A percentile compares a stretch with the other conserved stretches of the same genome.
Evolutionary conservation across 495 filamentous ascomycete species (phyloP).

Genomic region (Penicillium cataractarum): DNA sequence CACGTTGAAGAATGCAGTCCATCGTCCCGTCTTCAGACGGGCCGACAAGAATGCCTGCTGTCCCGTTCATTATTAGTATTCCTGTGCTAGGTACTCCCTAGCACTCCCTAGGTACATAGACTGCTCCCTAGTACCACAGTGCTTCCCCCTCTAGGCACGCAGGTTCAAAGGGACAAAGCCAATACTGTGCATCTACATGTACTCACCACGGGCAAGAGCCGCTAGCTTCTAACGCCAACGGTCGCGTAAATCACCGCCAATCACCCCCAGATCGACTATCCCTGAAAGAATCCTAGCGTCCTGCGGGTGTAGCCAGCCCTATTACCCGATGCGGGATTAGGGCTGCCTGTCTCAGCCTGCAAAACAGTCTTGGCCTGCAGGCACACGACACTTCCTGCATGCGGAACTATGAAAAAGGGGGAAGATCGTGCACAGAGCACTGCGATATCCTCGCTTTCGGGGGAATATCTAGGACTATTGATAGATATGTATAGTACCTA

Average conservation of each 20-base stretch:
- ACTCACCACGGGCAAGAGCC: not conserved
- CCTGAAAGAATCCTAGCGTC: slow-evolving; percentile 4
- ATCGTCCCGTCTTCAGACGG: not conserved
- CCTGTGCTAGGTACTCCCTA: not conserved
- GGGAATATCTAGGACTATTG: not conserved
- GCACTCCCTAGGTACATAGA: not conserved
- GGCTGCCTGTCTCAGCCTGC: slow-evolving; percentile 18
- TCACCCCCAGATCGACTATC: slow-evolving; percentile 9
- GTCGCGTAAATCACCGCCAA: not conserved
- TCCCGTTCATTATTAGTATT: not conserved
- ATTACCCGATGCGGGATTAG: slow-evolving; percentile 33
- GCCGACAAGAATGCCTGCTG: not conserved
- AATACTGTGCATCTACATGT: no score
- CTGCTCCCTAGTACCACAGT: not conserved
- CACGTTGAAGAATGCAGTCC: slow-evolving; percentile 8
- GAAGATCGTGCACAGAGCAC: slow-evolving; percentile 1
- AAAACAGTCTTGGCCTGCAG: slow-evolving; percentile 8
- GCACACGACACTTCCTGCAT: slow-evolving; percentile 23
- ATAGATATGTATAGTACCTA: not conserved
- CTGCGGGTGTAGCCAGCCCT: slow-evolving; percentile 21
- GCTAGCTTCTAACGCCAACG: not conserved
- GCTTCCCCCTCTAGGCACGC: not conserved
- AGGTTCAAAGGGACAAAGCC: not conserved
- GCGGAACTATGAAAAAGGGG: slow-evolving; percentile 18
- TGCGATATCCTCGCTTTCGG: not conserved